Percentiles rank a stretch among this genome's conserved stretches.
Evolutionary conservation across 2,329 filamentous ascomycete genomes (phyloP).

Genomic region (Alternaria metachromatica): DNA sequence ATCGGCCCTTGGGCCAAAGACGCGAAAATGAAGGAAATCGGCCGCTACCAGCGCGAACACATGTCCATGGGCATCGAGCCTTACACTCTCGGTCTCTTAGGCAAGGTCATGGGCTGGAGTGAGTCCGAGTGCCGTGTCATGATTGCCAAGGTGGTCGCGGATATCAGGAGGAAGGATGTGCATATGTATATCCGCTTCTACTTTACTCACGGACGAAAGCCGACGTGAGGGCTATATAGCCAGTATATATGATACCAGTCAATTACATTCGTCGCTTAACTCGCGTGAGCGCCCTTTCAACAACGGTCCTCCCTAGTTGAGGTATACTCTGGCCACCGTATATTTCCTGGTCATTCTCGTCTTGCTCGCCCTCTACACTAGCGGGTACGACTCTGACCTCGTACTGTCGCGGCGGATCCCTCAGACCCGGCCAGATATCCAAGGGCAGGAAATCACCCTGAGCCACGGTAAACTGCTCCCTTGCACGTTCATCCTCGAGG

Average conservation of each 20-base stretch:
- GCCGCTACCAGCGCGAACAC: constrained; percentile 50
- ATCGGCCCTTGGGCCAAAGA: constrained; percentile 56
- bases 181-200: constrained; percentile 46
- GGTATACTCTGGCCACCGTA: constrained; percentile 41
- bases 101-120: constrained; percentile 45
- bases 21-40: constrained; percentile 58
- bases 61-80: constrained; percentile 46
- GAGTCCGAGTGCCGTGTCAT: constrained; percentile 44
- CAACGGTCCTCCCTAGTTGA: constrained; percentile 43
- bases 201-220: constrained; percentile 43
- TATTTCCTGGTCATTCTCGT: constrained; percentile 16
- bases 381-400: constrained; percentile 36
- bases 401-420: constrained; percentile 44
- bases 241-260: constrained; percentile 5
- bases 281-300: constrained; percentile 44
- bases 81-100: constrained; percentile 45
- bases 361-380: constrained; percentile 23
- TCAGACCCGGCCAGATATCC: constrained; percentile 78
- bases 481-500: constrained; percentile 71
- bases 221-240: constrained; percentile 9
- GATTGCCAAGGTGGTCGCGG: constrained; percentile 41
- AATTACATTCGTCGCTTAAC: constrained; percentile 47
- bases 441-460: constrained; percentile 86
- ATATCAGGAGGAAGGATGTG: constrained; percentile 36
- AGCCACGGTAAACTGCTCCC: constrained; percentile 80